A percentile compares a stretch with the other conserved stretches of the same genome.
phyloP scores from a whole-genome alignment of 306 rosid genomes.

The Rubus parviflorus region DNA sequence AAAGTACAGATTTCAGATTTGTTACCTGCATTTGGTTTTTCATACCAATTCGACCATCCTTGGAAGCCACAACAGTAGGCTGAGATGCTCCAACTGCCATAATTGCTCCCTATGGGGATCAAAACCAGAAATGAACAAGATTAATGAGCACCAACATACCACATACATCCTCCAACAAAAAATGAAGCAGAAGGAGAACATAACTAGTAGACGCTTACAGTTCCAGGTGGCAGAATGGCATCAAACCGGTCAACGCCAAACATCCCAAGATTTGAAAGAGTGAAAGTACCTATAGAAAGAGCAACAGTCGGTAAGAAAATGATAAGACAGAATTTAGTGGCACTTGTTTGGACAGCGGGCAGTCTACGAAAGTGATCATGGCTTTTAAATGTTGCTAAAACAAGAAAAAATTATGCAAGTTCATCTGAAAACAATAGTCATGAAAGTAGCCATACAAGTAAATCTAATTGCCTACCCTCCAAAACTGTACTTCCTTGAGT shows the following conservation, averaged over 20 bases:
- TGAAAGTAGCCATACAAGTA: not conserved
- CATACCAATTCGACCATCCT: slow-evolving; percentile 89
- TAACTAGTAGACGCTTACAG: slow-evolving; percentile 48
- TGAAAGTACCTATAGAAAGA: slow-evolving; percentile 71
- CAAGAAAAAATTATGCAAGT: not conserved
- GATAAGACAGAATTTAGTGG: not conserved
- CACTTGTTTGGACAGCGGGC: not conserved
- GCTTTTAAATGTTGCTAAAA: not conserved
- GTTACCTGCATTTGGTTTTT: slow-evolving; percentile 96
- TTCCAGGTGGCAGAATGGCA: slow-evolving; percentile 97
- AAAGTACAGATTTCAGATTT: not conserved
- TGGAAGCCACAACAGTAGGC: slow-evolving; percentile 74
- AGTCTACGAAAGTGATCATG: not conserved
- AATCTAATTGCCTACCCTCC: not conserved
- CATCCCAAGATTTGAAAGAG: slow-evolving; percentile 96
- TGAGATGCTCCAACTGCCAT: slow-evolving; percentile 96
- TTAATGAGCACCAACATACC: slow-evolving; percentile 8
- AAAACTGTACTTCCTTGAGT: not conserved
- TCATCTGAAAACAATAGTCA: not conserved
- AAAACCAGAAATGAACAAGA: slow-evolving; percentile 17
- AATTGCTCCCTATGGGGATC: slow-evolving; percentile 77
- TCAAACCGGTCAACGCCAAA: slow-evolving; percentile 97
- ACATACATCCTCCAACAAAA: slow-evolving; percentile 8
- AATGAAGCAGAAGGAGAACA: not conserved
- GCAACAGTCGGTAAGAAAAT: slow-evolving; percentile 18